Base-by-base conservation (phyloP, 1,284 basidiomycete genomes). In the Austroboletus olivaceoglutinosus region DNA sequence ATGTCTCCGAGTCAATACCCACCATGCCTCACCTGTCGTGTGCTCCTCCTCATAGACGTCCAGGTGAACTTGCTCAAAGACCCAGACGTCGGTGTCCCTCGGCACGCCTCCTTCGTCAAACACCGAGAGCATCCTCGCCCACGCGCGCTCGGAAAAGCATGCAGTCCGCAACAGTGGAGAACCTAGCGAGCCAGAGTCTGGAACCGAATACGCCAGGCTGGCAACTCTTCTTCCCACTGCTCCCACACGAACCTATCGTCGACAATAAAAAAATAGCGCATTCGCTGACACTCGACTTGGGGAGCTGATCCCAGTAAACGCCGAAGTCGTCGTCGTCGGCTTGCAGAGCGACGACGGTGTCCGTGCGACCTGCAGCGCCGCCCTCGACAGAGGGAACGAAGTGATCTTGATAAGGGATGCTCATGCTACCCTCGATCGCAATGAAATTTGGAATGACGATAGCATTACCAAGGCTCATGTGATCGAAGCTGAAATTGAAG, bases 221-320 rank as follows among this genome's bases (percentile, higher is more conserved):
- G 83, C 65, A 78, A 57, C 79, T 86, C 60, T 73, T 76, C 53
- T 77, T 81, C 63, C 58, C 69, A 10, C 77, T 80, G 2, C 72
- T 72, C 12, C 62, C 74, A 0, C 61, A 70, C 56, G 83, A 86
- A 65, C 63, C 67, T 46, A 70, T 85, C 48, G 58, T 86, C 48
- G 83, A 86, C 70, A 86, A 86, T 70, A 69, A 69, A 53, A 85
- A 85, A 70, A 85, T 70, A 86, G 85, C 60, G 83, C 84, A 21
- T 87, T 86, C 56, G 70, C 76, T 0, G 81, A 79, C 27, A 85
- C 83, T 30, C 54, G 49, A 11, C 71, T 87, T 12, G 74, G 63
- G 7, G 71, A 75, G 8, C 63, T 81, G 39, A 69, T 87, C 40
- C 70, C 76, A 0, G 50, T 59, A 5, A 74, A 78, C 31, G 81